Evolutionary conservation across 2,329 filamentous ascomycete species (phyloP), one percentile per base, ranked within the genome.

Genomic region (Chaetomium globosum): DNA sequence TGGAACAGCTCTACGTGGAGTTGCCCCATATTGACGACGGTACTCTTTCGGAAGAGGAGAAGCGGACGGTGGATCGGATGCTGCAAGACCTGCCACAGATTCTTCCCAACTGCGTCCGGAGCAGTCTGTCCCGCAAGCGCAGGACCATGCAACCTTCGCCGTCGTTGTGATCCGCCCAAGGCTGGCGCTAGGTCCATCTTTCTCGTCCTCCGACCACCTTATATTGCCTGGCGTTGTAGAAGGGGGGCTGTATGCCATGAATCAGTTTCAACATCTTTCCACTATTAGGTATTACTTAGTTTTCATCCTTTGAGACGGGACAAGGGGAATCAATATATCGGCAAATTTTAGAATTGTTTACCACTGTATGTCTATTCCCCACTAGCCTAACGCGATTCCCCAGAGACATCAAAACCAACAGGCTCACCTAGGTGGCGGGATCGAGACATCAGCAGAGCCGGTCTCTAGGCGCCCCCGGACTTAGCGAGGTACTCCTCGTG

Each of bases 401-500:
- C 4, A 36, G 33, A 13, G 33, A 36, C 8, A 10, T 36, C 10
- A 9, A 36, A 36, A 36, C 39, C 39, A n/a, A 16, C 39, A 43
- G 13, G 39, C 7, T 19, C 39, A 16, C 12, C 26, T 21, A 8
- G 48, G n/a, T 21, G 48, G 48, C 16, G 48, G 48, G 21, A 51
- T 28, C 21, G 30, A 26, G 28, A 31, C n/a, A 3, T 36, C 53
- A 23, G 21, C 48, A 36, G 19, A 21, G 8, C 53, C 26, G 12
- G 16, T 26, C 36, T 4, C 10, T 62, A 56, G 21, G 39, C 39
- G 2, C n/a, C 56, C 8, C 75, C 75, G 64, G 77, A 76, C 67
- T 77, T 78, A n/a, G 69, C 71, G 9, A 69, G 62, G 48, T 74
- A 90, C 68, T 88, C 86, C 68, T 93, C 89, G 75, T 93, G 89